phyloP scores from a whole-genome alignment of 495 filamentous ascomycete genomes.

The Entonaema liquescens region DNA sequence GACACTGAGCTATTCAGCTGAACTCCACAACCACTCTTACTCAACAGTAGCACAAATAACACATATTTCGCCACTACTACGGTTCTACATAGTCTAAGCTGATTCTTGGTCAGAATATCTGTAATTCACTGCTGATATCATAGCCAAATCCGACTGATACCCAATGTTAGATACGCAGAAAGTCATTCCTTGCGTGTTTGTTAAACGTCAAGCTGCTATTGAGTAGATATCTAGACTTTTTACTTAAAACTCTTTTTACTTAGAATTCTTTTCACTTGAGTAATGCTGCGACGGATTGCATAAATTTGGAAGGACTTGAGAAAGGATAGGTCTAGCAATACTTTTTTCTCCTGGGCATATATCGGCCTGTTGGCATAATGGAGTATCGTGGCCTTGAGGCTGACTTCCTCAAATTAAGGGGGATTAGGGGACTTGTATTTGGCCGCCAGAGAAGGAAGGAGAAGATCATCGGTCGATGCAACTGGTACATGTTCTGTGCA shows the following conservation, averaged over 20 bases:
- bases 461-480: slow-evolving; percentile 27
- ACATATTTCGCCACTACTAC: background rate
- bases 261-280: background rate
- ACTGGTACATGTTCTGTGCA: slow-evolving; percentile 35
- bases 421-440: slow-evolving; percentile 1
- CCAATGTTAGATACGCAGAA: background rate
- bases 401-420: slow-evolving; percentile 2
- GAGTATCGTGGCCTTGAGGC: slow-evolving; percentile 1
- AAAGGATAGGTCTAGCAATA: background rate
- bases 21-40: background rate
- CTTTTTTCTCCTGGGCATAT: background rate
- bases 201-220: background rate
- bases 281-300: background rate
- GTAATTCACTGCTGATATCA: background rate
- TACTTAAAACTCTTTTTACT: background rate
- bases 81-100: background rate
- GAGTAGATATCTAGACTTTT: background rate
- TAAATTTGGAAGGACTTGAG: background rate
- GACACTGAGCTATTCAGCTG: background rate
- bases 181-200: background rate
- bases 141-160: background rate
- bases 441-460: background rate
- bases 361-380: background rate
- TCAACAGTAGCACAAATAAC: background rate
- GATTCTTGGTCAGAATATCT: background rate